Base-by-base conservation (phyloP, 768 basidiomycete species). In the Leucocoprinus leucothites region DNA sequence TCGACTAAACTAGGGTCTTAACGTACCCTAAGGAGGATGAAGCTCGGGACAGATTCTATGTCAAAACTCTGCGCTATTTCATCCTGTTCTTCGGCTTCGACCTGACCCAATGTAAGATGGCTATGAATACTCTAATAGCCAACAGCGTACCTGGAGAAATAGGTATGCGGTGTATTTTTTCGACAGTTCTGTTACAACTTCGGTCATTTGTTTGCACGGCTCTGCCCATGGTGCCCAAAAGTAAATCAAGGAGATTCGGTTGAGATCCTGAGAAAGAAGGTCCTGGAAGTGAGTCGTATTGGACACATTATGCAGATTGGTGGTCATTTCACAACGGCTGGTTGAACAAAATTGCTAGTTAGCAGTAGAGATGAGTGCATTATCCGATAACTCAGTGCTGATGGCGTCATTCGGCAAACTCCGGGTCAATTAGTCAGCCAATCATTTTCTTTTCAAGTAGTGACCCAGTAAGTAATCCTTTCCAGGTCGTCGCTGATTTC, bases 201-300 rank as follows among this genome's bases (percentile, higher is more conserved):
- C 75, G 72, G 94, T 94, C 88, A 97, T 96, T 63, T 87, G 80
- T 62, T 79, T 79, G 76, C 95, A 98, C 38, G 94, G 94, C 58
- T 83, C 89, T 0, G 94, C 97, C 92, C 93, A 89, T 70, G 83
- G 75, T 41, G 95, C 91, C 89, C 94, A 95, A 69, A 98, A 99
- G 72, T 90, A 92, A 65, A 97, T 84, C 35, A 96, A 75, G 3
- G 94, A 94, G 21, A 96, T 80, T 19, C 90, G 77, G 18, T 80
- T 71, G 31, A 99, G 82, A 70, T 98, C 95, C 19, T 70, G 64
- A 0, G 85, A 86, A 45, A 98, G 82, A 8, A 91, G 70, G 6
- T 73, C 64, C 67, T 91, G 84, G 72, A 98, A 93, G 48, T 91
- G 81, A 1, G 79, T 71, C 1, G 91, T 69, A 3, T 89, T 89